Conservation (phyloP, 441 rosid genomes). For the Dalechampia spathulata region DNA sequence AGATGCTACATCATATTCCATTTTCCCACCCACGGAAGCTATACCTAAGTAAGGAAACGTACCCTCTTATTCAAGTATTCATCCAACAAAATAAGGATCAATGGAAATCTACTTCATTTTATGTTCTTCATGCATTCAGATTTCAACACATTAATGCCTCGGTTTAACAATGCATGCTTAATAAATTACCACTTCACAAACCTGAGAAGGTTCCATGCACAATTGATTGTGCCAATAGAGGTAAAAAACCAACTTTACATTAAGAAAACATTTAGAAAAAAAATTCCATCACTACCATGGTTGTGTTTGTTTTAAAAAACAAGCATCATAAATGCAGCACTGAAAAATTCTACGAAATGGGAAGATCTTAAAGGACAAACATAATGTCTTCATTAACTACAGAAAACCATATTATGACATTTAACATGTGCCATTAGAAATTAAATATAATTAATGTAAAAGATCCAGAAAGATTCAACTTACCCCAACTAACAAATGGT, state of each 20-base stretch:
- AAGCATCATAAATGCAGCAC: too few species aligned
- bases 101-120: background rate
- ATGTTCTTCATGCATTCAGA: background rate
- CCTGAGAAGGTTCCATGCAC: background rate
- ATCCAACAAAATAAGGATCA: background rate
- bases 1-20: background rate
- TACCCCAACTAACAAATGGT: conserved; percentile 73
- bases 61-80: background rate
- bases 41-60: background rate
- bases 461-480: conserved; percentile 4
- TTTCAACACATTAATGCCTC: background rate
- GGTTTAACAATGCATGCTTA: background rate
- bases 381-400: too few species aligned
- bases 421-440: too few species aligned
- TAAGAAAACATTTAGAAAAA: too few species aligned
- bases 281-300: too few species aligned
- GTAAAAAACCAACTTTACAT: too few species aligned
- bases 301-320: too few species aligned
- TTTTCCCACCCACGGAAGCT: background rate
- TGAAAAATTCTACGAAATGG: too few species aligned
- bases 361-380: too few species aligned
- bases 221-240: too few species aligned
- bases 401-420: too few species aligned
- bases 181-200: background rate
- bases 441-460: too few species aligned